Evolutionary conservation across 495 filamentous ascomycete genomes (phyloP), one percentile per base, ranked within the genome.

Genomic region (Extremus antarcticus): DNA sequence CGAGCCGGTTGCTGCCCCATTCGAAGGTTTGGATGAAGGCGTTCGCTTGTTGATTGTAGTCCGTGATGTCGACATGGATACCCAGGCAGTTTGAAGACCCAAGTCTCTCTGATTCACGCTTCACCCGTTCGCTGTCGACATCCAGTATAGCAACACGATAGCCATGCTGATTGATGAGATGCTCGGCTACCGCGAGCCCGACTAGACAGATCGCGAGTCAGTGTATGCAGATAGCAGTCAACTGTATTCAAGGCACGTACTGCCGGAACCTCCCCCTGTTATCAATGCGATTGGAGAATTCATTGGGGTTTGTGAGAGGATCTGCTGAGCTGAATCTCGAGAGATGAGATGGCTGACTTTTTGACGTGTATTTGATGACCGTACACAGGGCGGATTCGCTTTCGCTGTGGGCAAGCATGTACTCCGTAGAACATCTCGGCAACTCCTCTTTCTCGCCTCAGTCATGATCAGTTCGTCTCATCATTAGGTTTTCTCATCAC

Each of bases 231-330:
- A 35, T 35, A 13, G 4, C 29, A 35, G 29, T 35, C 29, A 13
- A 13, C 29, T 4, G 13, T 35, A 13, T 13, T 35, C 29, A 13
- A 35, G 13, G 4, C 13, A 13, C 29, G 4, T 35, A 35, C 29
- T 67, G 53, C 65, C 65, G 19, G 50, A 57, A 25, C 60, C 73
- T 23, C 74, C 73, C 40, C 74, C 76, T 22, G 74, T 75, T 29
- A 66, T 48, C 20, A 59, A 32, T 13, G 56, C 56, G 19, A 50
- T 35, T 13, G 54, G 54, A 8, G 46, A 13, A 21, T 48, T 17
- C 46, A 48, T 48, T 24, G 46, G 3, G 46, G 17, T 7, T 45
- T n/a, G n/a, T n/a, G n/a, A n/a, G n/a, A n/a, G n/a, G n/a, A n/a
- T n/a, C n/a, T n/a, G n/a, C n/a, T n/a, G n/a, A n/a, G n/a, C n/a